These are phyloP conservation scores for Plasmopara viticola DNA, from an alignment of 352 stramenopile genomes.

Conservation along the genomic window DNA sequence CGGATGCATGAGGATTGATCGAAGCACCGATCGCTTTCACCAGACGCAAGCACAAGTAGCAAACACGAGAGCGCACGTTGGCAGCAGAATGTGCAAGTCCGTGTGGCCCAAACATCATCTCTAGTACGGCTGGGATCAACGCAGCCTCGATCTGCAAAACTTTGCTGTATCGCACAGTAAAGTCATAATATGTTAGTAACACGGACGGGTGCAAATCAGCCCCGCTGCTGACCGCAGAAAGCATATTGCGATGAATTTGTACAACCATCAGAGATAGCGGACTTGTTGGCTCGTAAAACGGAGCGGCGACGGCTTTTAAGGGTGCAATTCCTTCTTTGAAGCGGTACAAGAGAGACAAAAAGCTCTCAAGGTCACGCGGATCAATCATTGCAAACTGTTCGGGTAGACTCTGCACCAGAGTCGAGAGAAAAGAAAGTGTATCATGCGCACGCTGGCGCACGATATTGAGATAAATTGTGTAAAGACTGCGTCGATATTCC, in stretches of 20 bases:
- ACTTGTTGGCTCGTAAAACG: slow-evolving; percentile 57
- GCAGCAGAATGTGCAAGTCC: slow-evolving; percentile 58
- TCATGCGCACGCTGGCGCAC: slow-evolving; percentile 63
- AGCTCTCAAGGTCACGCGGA: slow-evolving; percentile 67
- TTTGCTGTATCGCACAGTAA: slow-evolving; percentile 67
- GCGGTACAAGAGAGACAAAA: slow-evolving; percentile 67
- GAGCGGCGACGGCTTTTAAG: slow-evolving; percentile 46
- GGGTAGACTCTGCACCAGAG: slow-evolving; percentile 48
- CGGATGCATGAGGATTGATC: slow-evolving; percentile 71
- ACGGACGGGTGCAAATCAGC: slow-evolving; percentile 38
- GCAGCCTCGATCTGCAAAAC: slow-evolving; percentile 63
- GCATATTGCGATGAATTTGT: slow-evolving; percentile 60
- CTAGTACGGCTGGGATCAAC: slow-evolving; percentile 60
- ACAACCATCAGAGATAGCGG: slow-evolving; percentile 64
- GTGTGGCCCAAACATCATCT: slow-evolving; percentile 74
- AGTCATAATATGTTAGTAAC: slow-evolving; percentile 79
- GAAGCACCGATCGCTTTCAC: slow-evolving; percentile 66
- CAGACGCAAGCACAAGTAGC: slow-evolving; percentile 76
- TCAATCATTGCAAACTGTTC: slow-evolving; percentile 48
- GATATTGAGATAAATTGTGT: slow-evolving; percentile 87
- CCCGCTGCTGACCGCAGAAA: slow-evolving; percentile 24
- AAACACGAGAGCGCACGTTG: slow-evolving; percentile 72
- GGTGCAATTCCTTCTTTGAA: slow-evolving; percentile 79
- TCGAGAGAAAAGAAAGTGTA: slow-evolving; percentile 61
- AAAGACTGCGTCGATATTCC: slow-evolving; percentile 73